phyloP scores from a whole-genome alignment of 441 rosid genomes.

The Populus hybrid region DNA sequence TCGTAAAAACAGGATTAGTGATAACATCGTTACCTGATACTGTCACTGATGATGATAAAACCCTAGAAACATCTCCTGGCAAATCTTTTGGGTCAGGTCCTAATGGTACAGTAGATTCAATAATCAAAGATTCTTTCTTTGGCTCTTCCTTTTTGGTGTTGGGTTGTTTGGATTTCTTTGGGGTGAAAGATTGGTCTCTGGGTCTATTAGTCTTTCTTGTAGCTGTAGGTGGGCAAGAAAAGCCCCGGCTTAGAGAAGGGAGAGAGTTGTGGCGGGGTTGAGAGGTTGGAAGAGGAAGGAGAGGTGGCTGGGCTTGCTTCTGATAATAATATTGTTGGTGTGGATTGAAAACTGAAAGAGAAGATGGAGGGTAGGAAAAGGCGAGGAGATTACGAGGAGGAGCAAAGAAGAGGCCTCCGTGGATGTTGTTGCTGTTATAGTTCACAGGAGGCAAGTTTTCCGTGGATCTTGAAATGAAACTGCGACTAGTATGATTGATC shows the following conservation, averaged over 20 bases:
- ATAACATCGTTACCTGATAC: constrained; percentile 10
- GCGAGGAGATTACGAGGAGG: constrained; percentile 30
- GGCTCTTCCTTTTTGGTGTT: constrained; percentile 16
- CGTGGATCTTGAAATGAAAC: constrained; percentile 30
- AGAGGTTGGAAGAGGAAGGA: constrained; percentile 70
- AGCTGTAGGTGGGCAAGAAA: constrained; percentile 22
- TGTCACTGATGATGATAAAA: constrained; percentile 12
- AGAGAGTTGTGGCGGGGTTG: constrained; percentile 32
- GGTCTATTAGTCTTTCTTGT: constrained; percentile 28
- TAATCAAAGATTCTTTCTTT: not conserved
- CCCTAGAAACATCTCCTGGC: constrained; percentile 33
- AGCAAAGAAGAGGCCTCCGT: constrained; percentile 29
- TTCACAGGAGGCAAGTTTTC: constrained; percentile 38
- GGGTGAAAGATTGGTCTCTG: constrained; percentile 34
- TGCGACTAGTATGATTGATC: constrained; percentile 16
- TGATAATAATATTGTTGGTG: constrained; percentile 15
- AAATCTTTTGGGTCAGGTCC: constrained; percentile 54
- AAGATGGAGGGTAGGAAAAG: constrained; percentile 29
- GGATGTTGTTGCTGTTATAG: constrained; percentile 17
- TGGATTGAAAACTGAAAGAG: constrained; percentile 11
- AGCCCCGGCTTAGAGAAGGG: constrained; percentile 31
- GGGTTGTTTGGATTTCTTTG: constrained; percentile 34
- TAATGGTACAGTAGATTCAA: constrained; percentile 19
- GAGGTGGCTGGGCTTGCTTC: constrained; percentile 53
- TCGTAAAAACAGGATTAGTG: not conserved